Base-by-base conservation (phyloP, 768 basidiomycete genomes). In the Fomitopsis pulvina region DNA sequence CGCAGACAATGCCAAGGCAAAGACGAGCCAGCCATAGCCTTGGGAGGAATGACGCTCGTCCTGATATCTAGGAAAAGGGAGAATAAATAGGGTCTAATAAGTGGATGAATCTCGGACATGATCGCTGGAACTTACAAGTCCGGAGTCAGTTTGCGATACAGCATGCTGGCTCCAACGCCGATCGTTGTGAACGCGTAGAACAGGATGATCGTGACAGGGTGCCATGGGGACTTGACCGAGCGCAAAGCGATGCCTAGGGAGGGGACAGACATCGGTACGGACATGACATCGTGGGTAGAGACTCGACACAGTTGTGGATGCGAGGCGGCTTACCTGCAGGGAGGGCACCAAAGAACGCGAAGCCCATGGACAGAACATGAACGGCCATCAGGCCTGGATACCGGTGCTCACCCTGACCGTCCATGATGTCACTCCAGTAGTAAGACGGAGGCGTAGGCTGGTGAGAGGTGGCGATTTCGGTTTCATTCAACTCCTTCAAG, bases 291-390 rank as follows among this genome's bases (percentile, higher is more conserved):
- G 26, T 37, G 24, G 39, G 47, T 18, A 40, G n/a, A 27, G 27
- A 39, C 18, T 37, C 6, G 41, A 45, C n/a, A 12, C 40, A 32
- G 39, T 38, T 24, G 50, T 42, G 41, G 28, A 30, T n/a, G 38
- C 45, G 22, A 20, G 41, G 9, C 24, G 11, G 63, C 80, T 59
- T 63, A 93, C 92, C 82, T 39, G 83, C 73, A 20, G 93, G 94
- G 20, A 96, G 74, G 11, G 82, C 79, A 12, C 81, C 76, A 60
- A 96, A 92, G 68, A 91, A 95, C 14, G 91, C 92, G 2, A 85
- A 63, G 49, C 67, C 71, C 84, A 92, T 87, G 57, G 80, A 77
- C 4, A 83, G 48, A n/a, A 74, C 79, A 64, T 96, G 94, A 2
- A 81, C 62, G 37, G 76, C 69, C 72, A 94, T 89, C 51, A 92